A percentile compares a stretch with the other conserved stretches of the same genome.
These are phyloP conservation scores for Phytophthora pinifolia DNA, from an alignment of 352 stramenopile species.

Conservation along the genomic window DNA sequence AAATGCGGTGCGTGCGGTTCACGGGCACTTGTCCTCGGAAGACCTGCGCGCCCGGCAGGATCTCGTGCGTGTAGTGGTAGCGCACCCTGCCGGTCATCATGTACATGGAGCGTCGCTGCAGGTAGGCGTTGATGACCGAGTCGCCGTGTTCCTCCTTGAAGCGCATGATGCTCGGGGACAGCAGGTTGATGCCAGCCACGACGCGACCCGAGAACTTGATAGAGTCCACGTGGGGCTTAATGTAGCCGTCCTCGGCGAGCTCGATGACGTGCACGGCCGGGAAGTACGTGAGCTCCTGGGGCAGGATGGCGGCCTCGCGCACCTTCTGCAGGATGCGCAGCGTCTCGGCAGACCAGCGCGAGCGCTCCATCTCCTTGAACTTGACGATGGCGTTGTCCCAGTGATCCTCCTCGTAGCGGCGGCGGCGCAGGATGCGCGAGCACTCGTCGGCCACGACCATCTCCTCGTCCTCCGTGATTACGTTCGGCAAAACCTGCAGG, in stretches of 20 bases:
- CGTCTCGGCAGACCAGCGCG: constrained; percentile 75
- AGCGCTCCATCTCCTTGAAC: constrained; percentile 89
- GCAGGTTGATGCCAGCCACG: constrained; percentile 71
- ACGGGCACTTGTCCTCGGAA: constrained; percentile 59
- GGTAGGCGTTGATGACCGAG: constrained; percentile 62
- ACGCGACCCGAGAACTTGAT: constrained; percentile 88
- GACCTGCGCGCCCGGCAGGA: constrained; percentile 60
- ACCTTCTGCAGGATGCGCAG: constrained; percentile 64
- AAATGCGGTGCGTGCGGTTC: constrained; percentile 76
- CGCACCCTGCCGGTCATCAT: constrained; percentile 85
- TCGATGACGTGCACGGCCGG: constrained; percentile 84
- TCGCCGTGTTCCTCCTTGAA: constrained; percentile 82
- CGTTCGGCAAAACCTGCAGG: constrained; percentile 62
- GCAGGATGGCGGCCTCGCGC: constrained; percentile 57
- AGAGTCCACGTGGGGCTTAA: constrained; percentile 84
- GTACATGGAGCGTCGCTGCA: constrained; percentile 82
- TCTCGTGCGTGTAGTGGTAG: constrained; percentile 88
- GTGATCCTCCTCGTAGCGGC: constrained; percentile 80
- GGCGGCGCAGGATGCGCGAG: constrained; percentile 53
- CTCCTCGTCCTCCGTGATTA: constrained; percentile 80
- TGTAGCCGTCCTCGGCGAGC: constrained; percentile 78
- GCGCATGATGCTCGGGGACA: constrained; percentile 84
- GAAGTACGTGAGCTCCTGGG: constrained; percentile 65
- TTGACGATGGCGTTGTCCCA: constrained; percentile 89
- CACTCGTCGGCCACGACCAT: constrained; percentile 71